These are phyloP conservation scores for Volvox africanus DNA, from an alignment of 139 green algal species.

Conservation along the genomic window DNA sequence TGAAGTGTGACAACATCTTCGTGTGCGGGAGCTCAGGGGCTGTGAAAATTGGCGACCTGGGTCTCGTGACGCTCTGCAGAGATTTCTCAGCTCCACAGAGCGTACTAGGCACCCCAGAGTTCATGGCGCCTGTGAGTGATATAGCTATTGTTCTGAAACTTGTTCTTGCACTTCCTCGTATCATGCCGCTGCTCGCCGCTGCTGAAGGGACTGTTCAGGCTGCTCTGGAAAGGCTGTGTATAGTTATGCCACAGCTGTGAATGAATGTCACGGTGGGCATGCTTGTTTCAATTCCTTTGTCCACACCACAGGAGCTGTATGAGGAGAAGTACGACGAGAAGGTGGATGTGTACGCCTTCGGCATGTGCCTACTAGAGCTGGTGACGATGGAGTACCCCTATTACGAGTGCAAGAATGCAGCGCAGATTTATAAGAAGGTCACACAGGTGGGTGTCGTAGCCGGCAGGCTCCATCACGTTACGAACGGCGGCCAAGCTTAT, in stretches of 20 bases:
- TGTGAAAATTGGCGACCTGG: conserved; percentile 98
- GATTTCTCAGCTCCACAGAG: conserved; percentile 90
- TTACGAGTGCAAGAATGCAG: conserved; percentile 93
- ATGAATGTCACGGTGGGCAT: too few species aligned
- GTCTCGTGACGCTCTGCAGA: conserved; percentile 90
- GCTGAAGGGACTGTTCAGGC: too few species aligned
- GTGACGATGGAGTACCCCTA: conserved; percentile 97
- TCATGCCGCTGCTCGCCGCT: too few species aligned
- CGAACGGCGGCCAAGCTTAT: too few species aligned
- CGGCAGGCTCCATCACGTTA: too few species aligned
- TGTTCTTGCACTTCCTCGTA: too few species aligned
- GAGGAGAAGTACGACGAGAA: conserved; percentile 97
- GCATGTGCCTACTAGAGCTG: conserved; percentile 98
- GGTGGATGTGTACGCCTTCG: conserved; percentile 90
- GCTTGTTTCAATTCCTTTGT: too few species aligned
- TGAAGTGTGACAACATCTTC: conserved; percentile 98
- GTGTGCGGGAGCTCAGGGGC: conserved; percentile 89
- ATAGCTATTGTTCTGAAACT: neutral
- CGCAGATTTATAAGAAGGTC: conserved; percentile 98
- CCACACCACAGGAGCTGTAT: conserved; percentile 85
- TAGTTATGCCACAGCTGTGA: too few species aligned
- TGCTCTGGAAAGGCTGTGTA: too few species aligned
- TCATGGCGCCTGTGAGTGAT: conserved; percentile 88
- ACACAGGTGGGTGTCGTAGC: conserved; percentile 43
- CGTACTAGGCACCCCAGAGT: conserved; percentile 96